These are phyloP conservation scores for Bipolaris sorokiniana DNA, from an alignment of 2,329 filamentous ascomycete species.

Conservation along the genomic window DNA sequence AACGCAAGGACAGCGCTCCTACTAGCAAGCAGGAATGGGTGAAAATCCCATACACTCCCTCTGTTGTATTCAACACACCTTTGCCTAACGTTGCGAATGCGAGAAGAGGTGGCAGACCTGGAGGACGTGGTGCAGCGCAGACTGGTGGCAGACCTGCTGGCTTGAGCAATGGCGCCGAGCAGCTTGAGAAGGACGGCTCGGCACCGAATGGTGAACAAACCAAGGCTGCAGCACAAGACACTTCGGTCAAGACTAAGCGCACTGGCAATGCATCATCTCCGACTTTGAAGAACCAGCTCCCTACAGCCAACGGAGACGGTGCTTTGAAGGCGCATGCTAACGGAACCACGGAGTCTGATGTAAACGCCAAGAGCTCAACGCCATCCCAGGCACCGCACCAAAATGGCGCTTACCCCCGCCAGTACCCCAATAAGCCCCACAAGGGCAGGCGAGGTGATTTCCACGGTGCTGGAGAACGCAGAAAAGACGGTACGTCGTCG, in stretches of 20 bases:
- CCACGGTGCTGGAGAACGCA: slow-evolving; percentile 36
- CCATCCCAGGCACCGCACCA: slow-evolving; percentile 30
- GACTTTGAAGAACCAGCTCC: slow-evolving; percentile 35
- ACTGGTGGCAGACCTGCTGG: slow-evolving; percentile 58
- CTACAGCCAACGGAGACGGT: slow-evolving; percentile 34
- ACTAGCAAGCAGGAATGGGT: slow-evolving; percentile 82
- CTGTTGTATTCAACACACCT: slow-evolving; percentile 85
- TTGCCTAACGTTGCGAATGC: slow-evolving; percentile 60
- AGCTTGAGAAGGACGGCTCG: slow-evolving; percentile 47
- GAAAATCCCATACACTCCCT: slow-evolving; percentile 79
- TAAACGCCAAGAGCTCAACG: slow-evolving; percentile 27
- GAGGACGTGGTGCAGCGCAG: slow-evolving; percentile 63
- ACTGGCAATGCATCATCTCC: slow-evolving; percentile 42
- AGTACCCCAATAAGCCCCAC: slow-evolving; percentile 36
- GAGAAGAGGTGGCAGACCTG: slow-evolving; percentile 53
- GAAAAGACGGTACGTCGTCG: slow-evolving; percentile 41
- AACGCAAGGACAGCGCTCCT: slow-evolving; percentile 61
- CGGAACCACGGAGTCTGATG: slow-evolving; percentile 32
- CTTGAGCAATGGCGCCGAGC: slow-evolving; percentile 49
- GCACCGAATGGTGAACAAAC: slow-evolving; percentile 40
- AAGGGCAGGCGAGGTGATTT: slow-evolving; percentile 44
- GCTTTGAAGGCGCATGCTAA: slow-evolving; percentile 25
- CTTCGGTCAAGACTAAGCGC: slow-evolving; percentile 46
- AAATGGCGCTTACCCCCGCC: slow-evolving; percentile 37
- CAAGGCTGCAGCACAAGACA: slow-evolving; percentile 38